Percentiles rank a stretch among this genome's conserved stretches.
Conservation (phyloP, 768 basidiomycete genomes). For the Pleurotus ostreatus region DNA sequence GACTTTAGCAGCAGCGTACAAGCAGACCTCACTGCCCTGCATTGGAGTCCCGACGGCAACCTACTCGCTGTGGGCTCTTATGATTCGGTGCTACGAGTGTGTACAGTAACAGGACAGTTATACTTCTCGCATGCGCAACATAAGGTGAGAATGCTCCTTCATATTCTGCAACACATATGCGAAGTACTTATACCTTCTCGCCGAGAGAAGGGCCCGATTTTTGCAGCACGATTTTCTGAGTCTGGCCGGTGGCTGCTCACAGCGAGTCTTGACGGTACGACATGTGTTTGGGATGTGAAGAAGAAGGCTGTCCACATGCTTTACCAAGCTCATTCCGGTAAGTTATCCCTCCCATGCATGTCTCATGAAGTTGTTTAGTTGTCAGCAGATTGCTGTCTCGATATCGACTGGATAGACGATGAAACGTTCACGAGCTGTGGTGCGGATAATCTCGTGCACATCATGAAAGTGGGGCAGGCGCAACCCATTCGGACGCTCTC, state of each 20-base stretch:
- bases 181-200: constrained; percentile 10
- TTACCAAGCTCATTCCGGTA: constrained; percentile 65
- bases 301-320: constrained; percentile 59
- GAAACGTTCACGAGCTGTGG: constrained; percentile 70
- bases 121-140: constrained; percentile 65
- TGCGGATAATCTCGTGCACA: constrained; percentile 59
- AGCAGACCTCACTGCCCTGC: constrained; percentile 70
- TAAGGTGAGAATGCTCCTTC: constrained; percentile 41
- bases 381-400: constrained; percentile 66
- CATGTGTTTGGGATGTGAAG: constrained; percentile 75
- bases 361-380: background rate
- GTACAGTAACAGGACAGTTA: constrained; percentile 51
- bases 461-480: constrained; percentile 50
- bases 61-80: constrained; percentile 77
- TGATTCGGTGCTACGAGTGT: constrained; percentile 69
- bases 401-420: constrained; percentile 76
- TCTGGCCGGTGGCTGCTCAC: constrained; percentile 70
- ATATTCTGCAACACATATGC: background rate
- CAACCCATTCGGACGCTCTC: constrained; percentile 58
- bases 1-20: constrained; percentile 41
- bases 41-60: constrained; percentile 74
- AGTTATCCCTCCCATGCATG: constrained; percentile 10
- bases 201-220: constrained; percentile 71
- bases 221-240: constrained; percentile 72
- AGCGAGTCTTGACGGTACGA: constrained; percentile 73